These are phyloP conservation scores for Alternaria consortialis DNA, from an alignment of 2,329 filamentous ascomycete genomes.

Conservation along the genomic window DNA sequence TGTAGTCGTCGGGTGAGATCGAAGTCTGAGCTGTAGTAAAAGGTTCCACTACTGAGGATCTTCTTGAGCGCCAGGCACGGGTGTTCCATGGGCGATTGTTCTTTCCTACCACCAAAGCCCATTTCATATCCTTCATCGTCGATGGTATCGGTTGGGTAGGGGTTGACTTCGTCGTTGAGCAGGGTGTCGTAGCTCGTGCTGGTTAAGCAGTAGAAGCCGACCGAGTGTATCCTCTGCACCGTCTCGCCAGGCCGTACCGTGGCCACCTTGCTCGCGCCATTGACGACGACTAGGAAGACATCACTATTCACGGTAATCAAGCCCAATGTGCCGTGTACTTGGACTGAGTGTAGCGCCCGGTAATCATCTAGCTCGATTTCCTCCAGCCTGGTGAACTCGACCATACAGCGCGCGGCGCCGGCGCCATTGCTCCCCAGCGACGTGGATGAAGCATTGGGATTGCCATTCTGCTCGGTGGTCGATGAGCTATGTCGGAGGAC, in stretches of 20 bases:
- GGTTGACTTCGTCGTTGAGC: constrained; percentile 65
- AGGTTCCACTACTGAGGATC: constrained; percentile 89
- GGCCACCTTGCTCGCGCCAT: constrained; percentile 78
- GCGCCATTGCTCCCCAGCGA: constrained; percentile 55
- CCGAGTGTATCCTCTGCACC: constrained; percentile 83
- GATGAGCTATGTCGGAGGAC: constrained; percentile 82
- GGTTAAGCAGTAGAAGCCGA: constrained; percentile 93
- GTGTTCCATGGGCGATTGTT: constrained; percentile 79
- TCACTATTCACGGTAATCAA: constrained; percentile 84
- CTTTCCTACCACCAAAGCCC: constrained; percentile 64
- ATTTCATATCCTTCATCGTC: constrained; percentile 64
- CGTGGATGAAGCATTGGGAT: constrained; percentile 66
- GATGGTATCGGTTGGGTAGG: constrained; percentile 63
- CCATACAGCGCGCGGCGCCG: constrained; percentile 74
- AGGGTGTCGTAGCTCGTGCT: constrained; percentile 86
- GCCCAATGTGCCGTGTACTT: constrained; percentile 85
- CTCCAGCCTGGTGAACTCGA: constrained; percentile 78
- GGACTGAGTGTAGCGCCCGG: constrained; percentile 74
- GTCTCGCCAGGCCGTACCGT: constrained; percentile 87
- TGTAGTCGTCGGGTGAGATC: constrained; percentile 94
- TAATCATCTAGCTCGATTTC: constrained; percentile 77
- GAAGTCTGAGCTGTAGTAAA: constrained; percentile 99
- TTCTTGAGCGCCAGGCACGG: constrained; percentile 92
- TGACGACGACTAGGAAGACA: constrained; percentile 91
- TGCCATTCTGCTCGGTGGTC: constrained; percentile 62